These are phyloP conservation scores for Francoa sonchifolia DNA, from an alignment of 441 rosid species.

Conservation along the genomic window DNA sequence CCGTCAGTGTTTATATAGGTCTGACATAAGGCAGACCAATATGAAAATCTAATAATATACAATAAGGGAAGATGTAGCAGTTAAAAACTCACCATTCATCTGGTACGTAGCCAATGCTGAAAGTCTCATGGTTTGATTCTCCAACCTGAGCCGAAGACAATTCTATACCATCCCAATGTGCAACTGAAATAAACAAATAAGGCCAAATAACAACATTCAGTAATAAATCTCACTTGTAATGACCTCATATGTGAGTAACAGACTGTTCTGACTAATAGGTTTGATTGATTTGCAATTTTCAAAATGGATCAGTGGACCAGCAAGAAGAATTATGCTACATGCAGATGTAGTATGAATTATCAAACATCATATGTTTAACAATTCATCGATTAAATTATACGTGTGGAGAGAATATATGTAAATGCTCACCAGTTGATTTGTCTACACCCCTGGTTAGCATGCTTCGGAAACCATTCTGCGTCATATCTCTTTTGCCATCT, in stretches of 20 bases:
- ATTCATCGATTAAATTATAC: too few relatives aligned
- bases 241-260: not conserved
- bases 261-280: not conserved
- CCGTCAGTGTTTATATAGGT: not conserved
- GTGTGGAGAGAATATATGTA: not conserved
- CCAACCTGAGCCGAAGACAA: conserved; percentile 16
- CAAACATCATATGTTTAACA: too few relatives aligned
- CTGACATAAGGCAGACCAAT: not conserved
- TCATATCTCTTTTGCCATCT: conserved; percentile 17
- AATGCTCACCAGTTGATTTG: conserved; percentile 50
- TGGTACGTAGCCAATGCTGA: conserved; percentile 49
- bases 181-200: conserved; percentile 35
- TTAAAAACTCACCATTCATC: conserved; percentile 73
- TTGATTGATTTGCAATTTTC: too few relatives aligned
- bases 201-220: conserved; percentile 6
- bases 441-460: conserved; percentile 33
- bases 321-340: too few relatives aligned
- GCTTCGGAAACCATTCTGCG: conserved; percentile 24
- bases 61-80: not conserved
- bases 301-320: too few relatives aligned
- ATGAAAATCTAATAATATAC: too few relatives aligned
- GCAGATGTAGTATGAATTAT: too few relatives aligned
- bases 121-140: conserved; percentile 20
- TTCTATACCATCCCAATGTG: conserved; percentile 58
- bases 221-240: not conserved